Evolutionary conservation across 345 rosid genomes (phyloP).

Genomic region (Aquilaria malaccensis): DNA sequence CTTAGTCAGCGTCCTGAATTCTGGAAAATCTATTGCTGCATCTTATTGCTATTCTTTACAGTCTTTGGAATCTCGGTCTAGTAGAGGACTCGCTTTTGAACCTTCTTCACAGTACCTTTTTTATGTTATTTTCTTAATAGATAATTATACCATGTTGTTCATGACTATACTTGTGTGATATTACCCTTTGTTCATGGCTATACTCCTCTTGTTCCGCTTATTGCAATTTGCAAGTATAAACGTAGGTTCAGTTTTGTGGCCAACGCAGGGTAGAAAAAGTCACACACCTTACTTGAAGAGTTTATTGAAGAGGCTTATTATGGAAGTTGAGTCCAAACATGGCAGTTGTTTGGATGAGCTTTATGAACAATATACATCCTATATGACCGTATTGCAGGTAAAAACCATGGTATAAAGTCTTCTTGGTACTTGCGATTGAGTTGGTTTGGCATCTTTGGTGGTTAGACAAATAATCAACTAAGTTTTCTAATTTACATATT

Average conservation of each 20-base stretch:
- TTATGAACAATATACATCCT: slow-evolving; percentile 51
- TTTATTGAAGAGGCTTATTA: slow-evolving; percentile 62
- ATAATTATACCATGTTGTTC: too few species aligned
- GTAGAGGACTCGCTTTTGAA: too few species aligned
- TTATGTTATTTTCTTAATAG: too few species aligned
- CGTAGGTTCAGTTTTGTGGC: slow-evolving; percentile 14
- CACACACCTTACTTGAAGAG: slow-evolving; percentile 42
- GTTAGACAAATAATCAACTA: not conserved
- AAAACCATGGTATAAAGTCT: not conserved
- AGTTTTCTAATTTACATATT: not conserved
- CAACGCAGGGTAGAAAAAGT: slow-evolving; percentile 40
- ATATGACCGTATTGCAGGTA: slow-evolving; percentile 61
- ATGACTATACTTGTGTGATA: too few species aligned
- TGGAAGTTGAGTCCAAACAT: slow-evolving; percentile 51
- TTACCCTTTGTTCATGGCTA: too few species aligned
- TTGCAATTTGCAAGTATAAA: not conserved
- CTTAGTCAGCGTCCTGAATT: too few species aligned
- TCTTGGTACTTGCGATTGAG: not conserved
- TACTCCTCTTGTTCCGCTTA: too few species aligned
- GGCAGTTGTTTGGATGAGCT: slow-evolving; percentile 53
- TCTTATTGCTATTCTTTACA: too few species aligned
- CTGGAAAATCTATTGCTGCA: too few species aligned
- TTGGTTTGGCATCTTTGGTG: not conserved
- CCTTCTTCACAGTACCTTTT: too few species aligned
- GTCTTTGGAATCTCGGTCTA: too few species aligned